Conservation (phyloP, 495 filamentous ascomycete genomes). For the Xylaria sp. region DNA sequence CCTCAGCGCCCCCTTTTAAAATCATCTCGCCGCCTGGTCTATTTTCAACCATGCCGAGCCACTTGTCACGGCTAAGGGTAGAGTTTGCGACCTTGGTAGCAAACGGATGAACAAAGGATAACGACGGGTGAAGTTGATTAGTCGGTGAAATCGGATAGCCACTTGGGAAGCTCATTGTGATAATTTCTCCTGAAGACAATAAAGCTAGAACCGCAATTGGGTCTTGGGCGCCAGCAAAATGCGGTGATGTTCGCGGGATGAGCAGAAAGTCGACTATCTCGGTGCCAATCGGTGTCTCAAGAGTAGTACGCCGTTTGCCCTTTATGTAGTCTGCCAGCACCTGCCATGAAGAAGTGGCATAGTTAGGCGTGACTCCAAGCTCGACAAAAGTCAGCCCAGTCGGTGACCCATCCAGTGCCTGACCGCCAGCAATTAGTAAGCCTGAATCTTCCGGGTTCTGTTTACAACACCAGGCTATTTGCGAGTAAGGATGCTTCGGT, state of each 20-base stretch:
- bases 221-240: conserved; percentile 87
- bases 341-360: conserved; percentile 89
- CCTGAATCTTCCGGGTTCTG: conserved; percentile 91
- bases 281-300: conserved; percentile 81
- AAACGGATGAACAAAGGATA: conserved; percentile 89
- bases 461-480: conserved; percentile 89
- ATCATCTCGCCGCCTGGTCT: conserved; percentile 75
- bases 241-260: conserved; percentile 79
- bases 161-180: conserved; percentile 88
- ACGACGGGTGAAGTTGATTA: conserved; percentile 83
- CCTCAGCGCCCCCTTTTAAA: conserved; percentile 76
- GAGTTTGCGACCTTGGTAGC: conserved; percentile 72
- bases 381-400: conserved; percentile 89
- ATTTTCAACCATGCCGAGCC: conserved; percentile 87
- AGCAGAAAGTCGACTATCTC: conserved; percentile 82
- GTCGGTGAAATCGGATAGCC: conserved; percentile 90
- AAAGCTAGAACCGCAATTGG: conserved; percentile 83
- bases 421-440: conserved; percentile 84
- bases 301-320: conserved; percentile 68
- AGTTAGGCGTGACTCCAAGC: conserved; percentile 85
- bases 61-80: conserved; percentile 74
- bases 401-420: conserved; percentile 63
- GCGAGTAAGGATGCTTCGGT: conserved; percentile 65
- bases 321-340: conserved; percentile 78
- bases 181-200: conserved; percentile 83